Percentiles rank a stretch among this genome's conserved stretches.
phyloP scores from a whole-genome alignment of 2,329 filamentous ascomycete species.

The Alternaria sp. region DNA sequence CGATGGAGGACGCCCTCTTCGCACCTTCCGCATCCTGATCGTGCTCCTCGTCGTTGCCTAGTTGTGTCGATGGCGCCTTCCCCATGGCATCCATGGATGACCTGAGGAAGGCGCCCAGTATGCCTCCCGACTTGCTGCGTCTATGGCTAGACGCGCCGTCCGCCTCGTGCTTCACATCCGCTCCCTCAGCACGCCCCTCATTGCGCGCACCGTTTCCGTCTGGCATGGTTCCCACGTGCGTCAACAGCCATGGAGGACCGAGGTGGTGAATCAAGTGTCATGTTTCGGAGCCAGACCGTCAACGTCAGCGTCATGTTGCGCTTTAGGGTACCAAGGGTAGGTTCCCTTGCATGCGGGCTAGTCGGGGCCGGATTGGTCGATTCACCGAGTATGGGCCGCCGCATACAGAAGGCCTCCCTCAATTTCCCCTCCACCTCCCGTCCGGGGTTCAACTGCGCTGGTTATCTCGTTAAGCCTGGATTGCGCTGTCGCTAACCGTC shows the following conservation, averaged over 20 bases:
- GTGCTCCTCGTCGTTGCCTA: conserved; percentile 22
- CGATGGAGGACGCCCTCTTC: conserved; percentile 30
- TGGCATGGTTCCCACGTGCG: conserved; percentile 30
- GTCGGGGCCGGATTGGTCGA: conserved; percentile 23
- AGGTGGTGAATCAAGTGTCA: conserved; percentile 20
- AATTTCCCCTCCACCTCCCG: conserved; percentile 29
- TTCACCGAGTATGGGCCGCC: conserved; percentile 19
- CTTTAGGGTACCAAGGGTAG: neutral
- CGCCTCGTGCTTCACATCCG: conserved; percentile 1
- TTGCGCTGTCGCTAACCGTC: conserved; percentile 22
- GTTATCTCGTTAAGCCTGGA: conserved; percentile 17
- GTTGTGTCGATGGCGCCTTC: conserved; percentile 40
- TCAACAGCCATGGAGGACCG: conserved; percentile 17
- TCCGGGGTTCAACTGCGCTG: conserved; percentile 21
- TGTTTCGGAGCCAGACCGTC: conserved; percentile 22
- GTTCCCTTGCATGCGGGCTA: conserved; percentile 23
- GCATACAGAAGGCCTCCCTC: conserved; percentile 28
- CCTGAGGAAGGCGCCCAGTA: conserved; percentile 62
- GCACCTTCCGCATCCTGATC: conserved; percentile 36
- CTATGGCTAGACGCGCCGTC: conserved; percentile 17
- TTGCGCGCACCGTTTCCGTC: conserved; percentile 14
- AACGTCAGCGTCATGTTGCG: conserved; percentile 11
- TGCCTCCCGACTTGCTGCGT: conserved; percentile 66
- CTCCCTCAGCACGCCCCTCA: neutral
- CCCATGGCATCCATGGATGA: conserved; percentile 21